Evolutionary conservation across 352 stramenopile species (phyloP).

Genomic region (Pythium sukuiense): DNA sequence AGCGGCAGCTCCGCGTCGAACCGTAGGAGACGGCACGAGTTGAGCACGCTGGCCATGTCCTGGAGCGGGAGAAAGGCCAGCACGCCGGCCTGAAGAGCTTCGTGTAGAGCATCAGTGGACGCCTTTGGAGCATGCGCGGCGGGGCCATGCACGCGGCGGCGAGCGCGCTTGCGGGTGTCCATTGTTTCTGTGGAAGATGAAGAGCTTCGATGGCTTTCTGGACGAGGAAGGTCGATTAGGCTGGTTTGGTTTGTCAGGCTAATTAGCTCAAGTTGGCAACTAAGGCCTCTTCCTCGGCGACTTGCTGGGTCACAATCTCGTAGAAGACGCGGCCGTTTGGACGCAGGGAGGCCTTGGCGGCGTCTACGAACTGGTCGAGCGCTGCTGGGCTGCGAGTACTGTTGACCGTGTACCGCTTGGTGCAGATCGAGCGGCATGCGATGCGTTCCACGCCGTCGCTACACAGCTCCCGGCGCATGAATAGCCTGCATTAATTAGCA

Average conservation of each 20-base stretch:
- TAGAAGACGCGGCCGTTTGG: constrained; percentile 20
- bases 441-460: constrained; percentile 12
- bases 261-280: constrained; percentile 3
- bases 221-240: constrained; percentile 6
- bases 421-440: constrained; percentile 20
- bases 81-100: constrained; percentile 18
- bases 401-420: constrained; percentile 17
- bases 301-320: constrained; percentile 22
- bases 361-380: constrained; percentile 17
- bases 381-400: constrained; percentile 4
- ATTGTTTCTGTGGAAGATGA: constrained; percentile 1
- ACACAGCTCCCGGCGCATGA: constrained; percentile 20
- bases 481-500: background rate
- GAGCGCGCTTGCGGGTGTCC: constrained; percentile 8
- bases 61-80: constrained; percentile 18
- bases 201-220: constrained; percentile 6
- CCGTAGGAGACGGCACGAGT: constrained; percentile 15
- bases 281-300: constrained; percentile 17
- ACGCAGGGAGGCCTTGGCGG: constrained; percentile 13
- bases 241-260: background rate
- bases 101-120: constrained; percentile 8
- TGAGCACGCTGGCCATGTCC: constrained; percentile 19
- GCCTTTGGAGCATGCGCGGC: background rate
- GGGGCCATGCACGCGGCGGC: background rate
- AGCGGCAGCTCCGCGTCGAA: constrained; percentile 20